A percentile compares a stretch with the other conserved stretches of the same genome.
These are phyloP conservation scores for Mallotus nudiflorus DNA, from an alignment of 345 rosid species.

Conservation along the genomic window DNA sequence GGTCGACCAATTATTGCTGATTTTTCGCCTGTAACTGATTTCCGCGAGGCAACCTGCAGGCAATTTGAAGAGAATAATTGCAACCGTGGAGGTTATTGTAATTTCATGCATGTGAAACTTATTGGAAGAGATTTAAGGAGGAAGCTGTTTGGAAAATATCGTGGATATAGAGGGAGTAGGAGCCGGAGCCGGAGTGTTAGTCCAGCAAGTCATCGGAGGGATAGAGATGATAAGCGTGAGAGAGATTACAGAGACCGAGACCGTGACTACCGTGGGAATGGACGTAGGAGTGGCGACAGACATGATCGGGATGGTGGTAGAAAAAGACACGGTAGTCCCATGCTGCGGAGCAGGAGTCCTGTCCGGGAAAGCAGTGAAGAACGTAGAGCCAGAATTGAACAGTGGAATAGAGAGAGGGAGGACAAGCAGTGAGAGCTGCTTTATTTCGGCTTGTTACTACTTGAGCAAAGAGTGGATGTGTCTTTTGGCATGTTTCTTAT, in stretches of 20 bases:
- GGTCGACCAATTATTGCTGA: conserved; percentile 94
- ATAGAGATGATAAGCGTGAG: conserved; percentile 29
- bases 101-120: conserved; percentile 86
- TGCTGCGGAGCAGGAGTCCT: conserved; percentile 70
- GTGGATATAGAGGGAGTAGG: conserved; percentile 44
- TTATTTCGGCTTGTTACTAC: not conserved
- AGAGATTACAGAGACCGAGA: conserved; percentile 32
- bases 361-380: conserved; percentile 85
- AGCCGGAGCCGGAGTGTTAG: conserved; percentile 75
- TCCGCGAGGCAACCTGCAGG: conserved; percentile 86
- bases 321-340: conserved; percentile 56
- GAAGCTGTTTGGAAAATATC: conserved; percentile 67
- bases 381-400: conserved; percentile 83
- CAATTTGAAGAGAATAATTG: conserved; percentile 85
- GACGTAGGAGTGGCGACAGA: conserved; percentile 32
- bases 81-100: conserved; percentile 88
- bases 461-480: not conserved
- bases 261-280: conserved; percentile 35
- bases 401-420: conserved; percentile 85
- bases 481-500: conserved; percentile 15
- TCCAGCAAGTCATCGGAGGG: conserved; percentile 47
- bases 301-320: conserved; percentile 29
- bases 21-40: conserved; percentile 92
- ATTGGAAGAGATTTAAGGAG: conserved; percentile 81
- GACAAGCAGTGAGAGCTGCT: conserved; percentile 34